Evolutionary conservation across 2,329 filamentous ascomycete species (phyloP).

Genomic region (Botryosphaeria agaves): DNA sequence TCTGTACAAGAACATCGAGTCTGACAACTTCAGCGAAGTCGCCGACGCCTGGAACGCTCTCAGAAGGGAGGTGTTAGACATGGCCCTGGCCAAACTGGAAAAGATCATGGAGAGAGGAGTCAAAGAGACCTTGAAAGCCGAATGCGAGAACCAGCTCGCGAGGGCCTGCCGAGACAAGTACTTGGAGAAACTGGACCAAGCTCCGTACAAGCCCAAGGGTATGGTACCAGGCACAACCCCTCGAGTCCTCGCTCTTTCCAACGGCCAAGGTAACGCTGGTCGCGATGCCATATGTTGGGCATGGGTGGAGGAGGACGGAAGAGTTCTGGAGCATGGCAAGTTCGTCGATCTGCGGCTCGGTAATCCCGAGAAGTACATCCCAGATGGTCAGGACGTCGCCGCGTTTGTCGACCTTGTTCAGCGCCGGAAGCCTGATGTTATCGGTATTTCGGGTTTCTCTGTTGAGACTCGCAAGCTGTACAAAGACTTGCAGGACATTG

Average conservation of each 20-base stretch:
- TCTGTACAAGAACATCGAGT: conserved; percentile 71
- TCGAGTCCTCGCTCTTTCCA: conserved; percentile 72
- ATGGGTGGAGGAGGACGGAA: conserved; percentile 83
- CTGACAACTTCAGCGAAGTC: conserved; percentile 87
- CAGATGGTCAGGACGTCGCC: conserved; percentile 46
- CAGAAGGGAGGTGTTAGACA: conserved; percentile 67
- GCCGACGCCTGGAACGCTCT: conserved; percentile 91
- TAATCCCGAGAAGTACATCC: conserved; percentile 46
- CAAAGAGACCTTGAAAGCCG: conserved; percentile 83
- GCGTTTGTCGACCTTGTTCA: conserved; percentile 65
- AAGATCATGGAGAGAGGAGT: conserved; percentile 76
- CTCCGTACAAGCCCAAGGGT: conserved; percentile 86
- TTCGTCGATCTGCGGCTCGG: conserved; percentile 58
- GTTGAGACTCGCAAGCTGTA: conserved; percentile 74
- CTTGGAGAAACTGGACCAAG: conserved; percentile 79
- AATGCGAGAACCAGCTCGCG: conserved; percentile 86
- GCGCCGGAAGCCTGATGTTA: conserved; percentile 70
- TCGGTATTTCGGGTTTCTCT: conserved; percentile 76
- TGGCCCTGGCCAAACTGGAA: conserved; percentile 67
- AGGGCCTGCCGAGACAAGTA: conserved; percentile 79
- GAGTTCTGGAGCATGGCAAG: conserved; percentile 76
- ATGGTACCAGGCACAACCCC: conserved; percentile 79
- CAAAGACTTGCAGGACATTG: conserved; percentile 61
- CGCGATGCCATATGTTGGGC: conserved; percentile 74
- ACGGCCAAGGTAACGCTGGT: conserved; percentile 60